Base-by-base conservation (phyloP, 2,329 filamentous ascomycete species). In the Cladosporium velox region DNA sequence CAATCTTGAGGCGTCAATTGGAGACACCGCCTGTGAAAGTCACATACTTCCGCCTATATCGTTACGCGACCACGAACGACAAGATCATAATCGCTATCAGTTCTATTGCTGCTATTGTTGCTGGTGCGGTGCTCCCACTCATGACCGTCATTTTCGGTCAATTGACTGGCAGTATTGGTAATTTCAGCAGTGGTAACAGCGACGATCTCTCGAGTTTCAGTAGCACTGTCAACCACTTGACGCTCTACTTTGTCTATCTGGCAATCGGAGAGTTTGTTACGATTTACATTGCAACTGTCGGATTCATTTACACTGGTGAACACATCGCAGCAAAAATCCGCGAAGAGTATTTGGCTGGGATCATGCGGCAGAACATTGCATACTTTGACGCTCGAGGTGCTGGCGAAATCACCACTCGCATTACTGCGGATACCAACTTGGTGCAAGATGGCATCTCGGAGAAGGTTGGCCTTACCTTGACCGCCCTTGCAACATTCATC, bases 371-470 rank as follows among this genome's bases (percentile, higher is more conserved):
- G n/a, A 96, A 97, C 76, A 94, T 96, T 76, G 93, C 88, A 55
- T 96, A 92, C 78, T 96, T 96, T 79, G 95, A 98, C 78, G 95
- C 95, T 74, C 85, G 97, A 15, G 94, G 93, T 61, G 91, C 93
- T 38, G 93, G 94, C 66, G 95, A 97, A 79, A 91, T 98, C 67
- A 97, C 93, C 0, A 97, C 93, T 1, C 89, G 93, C 69, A 97
- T 97, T 72, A 98, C 94, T 0, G 90, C 93, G 12, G 94, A 98
- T 77, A 96, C 92, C 54, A 97, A 97, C 74, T 82, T 96, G 63
- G 90, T 98, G 65, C 94, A 97, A 77, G 93, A 96, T 71, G 94
- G 93, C 65, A 92, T 99, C 55, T 96, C 92, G 0, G 92, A 96
- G 78, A 97, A 97, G 81, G 86, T 96, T 54, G 88, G 88, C 15